Evolutionary conservation across 2,329 filamentous ascomycete species (phyloP).

Genomic region (Hypoxylon sp.): DNA sequence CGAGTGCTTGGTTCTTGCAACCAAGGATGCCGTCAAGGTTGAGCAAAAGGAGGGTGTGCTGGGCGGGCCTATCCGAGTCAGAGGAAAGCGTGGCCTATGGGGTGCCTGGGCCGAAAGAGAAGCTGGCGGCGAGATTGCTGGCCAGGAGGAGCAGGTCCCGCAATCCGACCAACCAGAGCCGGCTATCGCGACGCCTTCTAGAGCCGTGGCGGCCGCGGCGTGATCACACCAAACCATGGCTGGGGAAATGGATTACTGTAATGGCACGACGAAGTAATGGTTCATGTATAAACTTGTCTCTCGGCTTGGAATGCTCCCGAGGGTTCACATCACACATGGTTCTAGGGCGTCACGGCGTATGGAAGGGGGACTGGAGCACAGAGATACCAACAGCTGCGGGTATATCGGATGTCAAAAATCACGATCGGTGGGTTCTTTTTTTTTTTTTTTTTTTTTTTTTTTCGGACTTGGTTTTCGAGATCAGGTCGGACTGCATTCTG

Average conservation of each 20-base stretch:
- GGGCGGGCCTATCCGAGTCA: slow-evolving; percentile 81
- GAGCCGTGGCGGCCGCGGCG: slow-evolving; percentile 44
- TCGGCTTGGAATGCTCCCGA: slow-evolving; percentile 37
- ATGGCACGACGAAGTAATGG: slow-evolving; percentile 37
- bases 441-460: too few relatives aligned
- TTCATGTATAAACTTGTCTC: slow-evolving; percentile 49
- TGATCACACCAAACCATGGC: slow-evolving; percentile 29
- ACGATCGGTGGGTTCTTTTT: slow-evolving; percentile 28
- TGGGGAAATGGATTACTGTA: slow-evolving; percentile 22
- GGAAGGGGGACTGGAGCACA: slow-evolving; percentile 34
- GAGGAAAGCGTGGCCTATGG: slow-evolving; percentile 96
- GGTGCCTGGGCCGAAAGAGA: slow-evolving; percentile 90
- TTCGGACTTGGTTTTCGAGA: slow-evolving; percentile 4
- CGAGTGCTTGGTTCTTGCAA: slow-evolving; percentile 92
- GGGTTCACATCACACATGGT: slow-evolving; percentile 38
- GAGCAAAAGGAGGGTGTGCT: slow-evolving; percentile 79
- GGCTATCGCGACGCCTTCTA: slow-evolving; percentile 46
- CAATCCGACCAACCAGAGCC: slow-evolving; percentile 45
- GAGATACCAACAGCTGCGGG: slow-evolving; percentile 47
- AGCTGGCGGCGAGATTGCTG: slow-evolving; percentile 68
- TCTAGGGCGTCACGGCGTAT: slow-evolving; percentile 44
- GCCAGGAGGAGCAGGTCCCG: slow-evolving; percentile 55
- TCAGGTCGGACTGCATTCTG: slow-evolving; percentile 29
- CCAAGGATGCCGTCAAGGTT: slow-evolving; percentile 97
- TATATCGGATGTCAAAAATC: slow-evolving; percentile 45